A percentile compares a stretch with the other conserved stretches of the same genome.
Conservation (phyloP, 768 basidiomycete species). For the Podaxis sp. region DNA sequence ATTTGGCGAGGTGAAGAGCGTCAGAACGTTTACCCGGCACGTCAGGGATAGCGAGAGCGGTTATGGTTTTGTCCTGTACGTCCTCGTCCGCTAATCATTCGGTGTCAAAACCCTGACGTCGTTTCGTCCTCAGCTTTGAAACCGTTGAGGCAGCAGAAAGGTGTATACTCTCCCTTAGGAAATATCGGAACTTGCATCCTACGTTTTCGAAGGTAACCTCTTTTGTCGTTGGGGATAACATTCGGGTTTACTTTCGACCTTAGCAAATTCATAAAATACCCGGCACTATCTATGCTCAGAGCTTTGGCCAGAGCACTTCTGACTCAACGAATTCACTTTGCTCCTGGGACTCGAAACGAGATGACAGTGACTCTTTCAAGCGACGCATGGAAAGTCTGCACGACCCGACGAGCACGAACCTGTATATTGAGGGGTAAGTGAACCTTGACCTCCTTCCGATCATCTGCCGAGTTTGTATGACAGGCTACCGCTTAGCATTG, state of each 20-base stretch:
- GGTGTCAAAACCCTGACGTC: neutral
- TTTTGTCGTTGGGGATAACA: neutral
- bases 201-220: slow-evolving; percentile 74
- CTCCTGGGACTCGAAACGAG: slow-evolving; percentile 18
- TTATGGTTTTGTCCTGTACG: slow-evolving; percentile 77
- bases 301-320: slow-evolving; percentile 17
- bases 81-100: slow-evolving; percentile 12
- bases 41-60: slow-evolving; percentile 70
- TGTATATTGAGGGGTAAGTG: slow-evolving; percentile 74
- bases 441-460: neutral
- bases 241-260: neutral
- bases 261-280: slow-evolving; percentile 78
- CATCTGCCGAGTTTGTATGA: neutral
- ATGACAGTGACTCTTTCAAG: slow-evolving; percentile 53
- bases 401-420: slow-evolving; percentile 64
- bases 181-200: slow-evolving; percentile 76
- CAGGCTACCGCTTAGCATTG: slow-evolving; percentile 69
- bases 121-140: slow-evolving; percentile 47
- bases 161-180: slow-evolving; percentile 68
- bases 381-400: slow-evolving; percentile 73
- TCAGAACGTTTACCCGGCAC: slow-evolving; percentile 80
- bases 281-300: slow-evolving; percentile 58
- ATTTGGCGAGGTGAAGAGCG: slow-evolving; percentile 74
- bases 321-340: slow-evolving; percentile 13
- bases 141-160: slow-evolving; percentile 62